Percentiles rank a stretch among this genome's conserved stretches.
Evolutionary conservation across 2,329 filamentous ascomycete species (phyloP).

Genomic region (Annulohypoxylon truncatum): DNA sequence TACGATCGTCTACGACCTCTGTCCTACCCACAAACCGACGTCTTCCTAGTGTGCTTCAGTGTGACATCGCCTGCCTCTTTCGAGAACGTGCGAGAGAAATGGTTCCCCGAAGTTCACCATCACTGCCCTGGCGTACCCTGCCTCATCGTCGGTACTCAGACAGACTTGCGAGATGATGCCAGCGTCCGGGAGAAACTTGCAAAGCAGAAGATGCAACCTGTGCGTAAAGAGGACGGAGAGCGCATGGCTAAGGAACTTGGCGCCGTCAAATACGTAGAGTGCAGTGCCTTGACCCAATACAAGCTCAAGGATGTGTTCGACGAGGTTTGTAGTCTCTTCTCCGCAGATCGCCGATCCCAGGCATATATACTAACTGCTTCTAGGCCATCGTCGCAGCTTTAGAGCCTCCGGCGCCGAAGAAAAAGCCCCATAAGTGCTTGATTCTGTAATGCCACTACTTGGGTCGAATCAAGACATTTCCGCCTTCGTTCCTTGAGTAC

Average conservation of each 20-base stretch:
- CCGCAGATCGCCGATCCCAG: background rate
- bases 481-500: slow-evolving; percentile 30
- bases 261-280: slow-evolving; percentile 98
- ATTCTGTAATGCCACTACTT: slow-evolving; percentile 65
- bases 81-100: slow-evolving; percentile 99
- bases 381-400: slow-evolving; percentile 96
- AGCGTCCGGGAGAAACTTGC: slow-evolving; percentile 89
- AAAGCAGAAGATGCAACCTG: slow-evolving; percentile 96
- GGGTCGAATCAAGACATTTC: slow-evolving; percentile 26
- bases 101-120: slow-evolving; percentile 98
- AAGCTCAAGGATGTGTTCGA: slow-evolving; percentile 99
- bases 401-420: slow-evolving; percentile 87
- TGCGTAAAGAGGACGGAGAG: slow-evolving; percentile 92
- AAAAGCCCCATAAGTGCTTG: slow-evolving; percentile 76
- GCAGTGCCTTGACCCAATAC: slow-evolving; percentile 96
- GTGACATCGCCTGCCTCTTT: slow-evolving; percentile 97
- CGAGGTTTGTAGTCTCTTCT: slow-evolving; percentile 72
- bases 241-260: slow-evolving; percentile 97
- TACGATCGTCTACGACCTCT: slow-evolving; percentile 96
- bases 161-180: slow-evolving; percentile 90
- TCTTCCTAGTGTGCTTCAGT: slow-evolving; percentile 98
- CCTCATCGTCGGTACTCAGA: slow-evolving; percentile 97
- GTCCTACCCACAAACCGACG: slow-evolving; percentile 98
- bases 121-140: slow-evolving; percentile 98
- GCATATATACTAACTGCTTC: slow-evolving; percentile 39